Evolutionary conservation across 371 early-diverging fungal species (phyloP).

Genomic region (Umbelopsis sp.): DNA sequence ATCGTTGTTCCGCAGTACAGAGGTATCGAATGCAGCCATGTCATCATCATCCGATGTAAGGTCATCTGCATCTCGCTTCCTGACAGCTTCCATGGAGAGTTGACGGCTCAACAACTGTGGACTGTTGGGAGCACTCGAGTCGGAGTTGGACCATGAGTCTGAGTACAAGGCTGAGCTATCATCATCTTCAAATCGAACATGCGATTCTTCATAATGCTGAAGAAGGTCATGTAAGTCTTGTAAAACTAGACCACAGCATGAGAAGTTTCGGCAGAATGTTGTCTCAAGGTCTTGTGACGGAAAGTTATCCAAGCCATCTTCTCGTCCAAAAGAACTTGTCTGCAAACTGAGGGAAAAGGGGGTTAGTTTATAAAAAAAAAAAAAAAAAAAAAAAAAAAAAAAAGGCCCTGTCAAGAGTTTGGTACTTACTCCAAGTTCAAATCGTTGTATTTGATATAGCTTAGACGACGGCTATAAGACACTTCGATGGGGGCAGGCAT

Average conservation of each 20-base stretch:
- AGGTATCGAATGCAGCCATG: conserved; percentile 19
- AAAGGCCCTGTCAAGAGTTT: too few relatives aligned
- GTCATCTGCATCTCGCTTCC: conserved; percentile 20
- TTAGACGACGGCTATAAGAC: conserved; percentile 38
- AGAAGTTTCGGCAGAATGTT: conserved; percentile 88
- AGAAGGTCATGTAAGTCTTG: conserved; percentile 87
- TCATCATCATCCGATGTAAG: conserved; percentile 22
- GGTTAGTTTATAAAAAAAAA: conserved; percentile 13
- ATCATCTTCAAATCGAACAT: conserved; percentile 84
- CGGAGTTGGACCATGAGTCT: conserved; percentile 45
- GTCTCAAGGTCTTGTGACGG: conserved; percentile 85
- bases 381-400: too few relatives aligned
- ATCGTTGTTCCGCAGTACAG: conserved; percentile 22
- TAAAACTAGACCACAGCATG: conserved; percentile 85
- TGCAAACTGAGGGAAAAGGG: conserved; percentile 27
- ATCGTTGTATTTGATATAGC: conserved; percentile 45
- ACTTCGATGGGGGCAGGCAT: conserved; percentile 51
- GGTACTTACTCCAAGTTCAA: conserved; percentile 23
- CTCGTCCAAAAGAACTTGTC: conserved; percentile 45
- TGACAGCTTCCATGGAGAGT: neutral
- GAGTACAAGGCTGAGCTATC: conserved; percentile 43
- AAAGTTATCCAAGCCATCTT: conserved; percentile 57
- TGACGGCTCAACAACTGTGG: conserved; percentile 25
- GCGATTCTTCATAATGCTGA: conserved; percentile 92
- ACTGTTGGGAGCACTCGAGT: conserved; percentile 39